Evolutionary conservation across 1,284 basidiomycete genomes (phyloP), one percentile per base, ranked within the genome.

Genomic region (Thecaphora thlaspeos): DNA sequence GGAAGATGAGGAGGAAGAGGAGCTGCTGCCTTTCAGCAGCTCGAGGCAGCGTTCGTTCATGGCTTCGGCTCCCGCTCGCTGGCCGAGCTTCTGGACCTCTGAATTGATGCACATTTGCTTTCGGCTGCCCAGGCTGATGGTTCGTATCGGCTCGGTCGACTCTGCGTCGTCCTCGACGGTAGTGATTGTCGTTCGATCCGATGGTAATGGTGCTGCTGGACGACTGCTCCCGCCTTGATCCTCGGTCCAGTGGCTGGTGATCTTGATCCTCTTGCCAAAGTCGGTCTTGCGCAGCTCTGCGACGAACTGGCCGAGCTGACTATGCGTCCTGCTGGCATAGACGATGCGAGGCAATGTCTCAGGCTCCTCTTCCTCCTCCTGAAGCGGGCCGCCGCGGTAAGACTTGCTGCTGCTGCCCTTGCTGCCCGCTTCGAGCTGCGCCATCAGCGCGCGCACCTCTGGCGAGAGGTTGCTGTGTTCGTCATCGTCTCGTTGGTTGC

Each of bases 51-150:
- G 86, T 77, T 98, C 94, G 70, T 97, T 94, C 53, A 98, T 80
- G 65, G 92, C 87, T n/a, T 86, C 85, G 14, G 83, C 82, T 0
- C 81, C 80, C 41, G 51, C 45, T 14, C 43, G 57, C 43, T 82
- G 46, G 1, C 70, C 76, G 8, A 76, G 84, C 1, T 81, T 80
- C 42, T 84, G 83, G 12, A 93, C 82, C 22, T 85, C 83, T 26
- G 90, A 87, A 73, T 97, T 91, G 68, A 98, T 91, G 77, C 94
- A 98, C 18, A 97, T 83, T 72, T 95, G 92, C 74, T 87, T 89
- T 32, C 94, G 84, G n/a, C 90, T 91, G 1, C 89, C 94, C 2
- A 98, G 83, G 39, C 66, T 50, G 62, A 73, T 32, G 41, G 72
- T 49, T 23, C 68, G 62, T 26, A 70, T 47, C 4, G 67, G 49